phyloP scores from a whole-genome alignment of 805 yeast species.

The Priceomyces haplophilus region DNA sequence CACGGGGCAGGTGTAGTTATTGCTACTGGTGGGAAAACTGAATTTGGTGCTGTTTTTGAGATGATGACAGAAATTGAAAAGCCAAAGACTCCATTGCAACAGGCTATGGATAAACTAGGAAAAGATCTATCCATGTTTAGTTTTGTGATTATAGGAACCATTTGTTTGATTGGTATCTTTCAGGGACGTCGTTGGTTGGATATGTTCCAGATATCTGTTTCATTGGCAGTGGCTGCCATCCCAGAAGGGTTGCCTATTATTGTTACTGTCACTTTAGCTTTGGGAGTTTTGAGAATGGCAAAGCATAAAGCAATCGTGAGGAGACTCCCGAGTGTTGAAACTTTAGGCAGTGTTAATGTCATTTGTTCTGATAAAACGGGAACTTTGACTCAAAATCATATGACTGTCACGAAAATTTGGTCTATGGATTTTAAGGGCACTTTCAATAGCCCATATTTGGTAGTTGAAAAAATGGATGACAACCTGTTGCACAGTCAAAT shows the following conservation, averaged over 20 bases:
- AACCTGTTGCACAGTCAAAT: conserved; percentile 41
- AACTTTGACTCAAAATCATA: conserved; percentile 84
- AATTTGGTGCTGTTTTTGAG: conserved; percentile 90
- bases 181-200: conserved; percentile 96
- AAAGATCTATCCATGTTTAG: conserved; percentile 82
- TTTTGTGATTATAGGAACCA: conserved; percentile 85
- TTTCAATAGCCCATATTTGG: conserved; percentile 37
- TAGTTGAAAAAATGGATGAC: conserved; percentile 47
- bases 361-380: conserved; percentile 86
- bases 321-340: conserved; percentile 91
- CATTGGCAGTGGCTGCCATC: conserved; percentile 97
- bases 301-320: conserved; percentile 89
- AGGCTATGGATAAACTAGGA: conserved; percentile 93
- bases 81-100: conserved; percentile 96
- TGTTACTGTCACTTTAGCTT: conserved; percentile 94
- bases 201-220: conserved; percentile 96
- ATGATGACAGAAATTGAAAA: conserved; percentile 95
- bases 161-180: conserved; percentile 81
- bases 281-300: conserved; percentile 97
- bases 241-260: conserved; percentile 99
- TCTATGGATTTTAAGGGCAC: conserved; percentile 54
- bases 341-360: conserved; percentile 90
- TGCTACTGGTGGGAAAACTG: conserved; percentile 86
- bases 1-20: conserved; percentile 91
- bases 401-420: conserved; percentile 87